Base-by-base conservation (phyloP, 257 asterid species). In the Fraxinus cuspidata region DNA sequence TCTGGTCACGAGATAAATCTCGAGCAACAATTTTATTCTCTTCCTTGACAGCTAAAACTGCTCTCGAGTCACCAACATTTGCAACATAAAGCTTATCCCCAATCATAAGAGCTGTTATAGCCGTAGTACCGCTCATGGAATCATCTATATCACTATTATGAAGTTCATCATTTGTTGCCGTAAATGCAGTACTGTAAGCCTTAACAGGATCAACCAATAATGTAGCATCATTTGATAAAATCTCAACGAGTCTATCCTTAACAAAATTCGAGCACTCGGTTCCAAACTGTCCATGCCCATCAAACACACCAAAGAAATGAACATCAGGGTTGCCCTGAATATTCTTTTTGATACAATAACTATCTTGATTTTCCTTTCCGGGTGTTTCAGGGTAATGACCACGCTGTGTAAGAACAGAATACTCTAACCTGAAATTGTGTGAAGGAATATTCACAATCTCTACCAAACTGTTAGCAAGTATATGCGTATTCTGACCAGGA, bases 61-160 rank as follows among this genome's bases (percentile, higher is more conserved):
- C 99, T 69, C 99, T 86, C 2, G 99, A 94, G 58, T 94, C 99
- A 27, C 99, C 99, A 25, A 92, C 99, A 82, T 94, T 94, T 16
- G 99, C 99, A 71, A 94, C 96, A 65, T 91, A 94, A 12, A 94
- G 80, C 89, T 77, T 90, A 79, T 94, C 87, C 79, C 96, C 99
- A 38, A 92, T 77, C 1, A 92, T 83, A 21, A 94, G 92, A 42
- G 88, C 94, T 10, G 99, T 91, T 42, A 94, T 91, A 66, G 97
- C 99, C 0, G 99, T 94, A 2, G 99, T 94, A 56, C 99, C 99
- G 85, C 97, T 92, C 99, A 94, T 92, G 40, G 97, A 84, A 85
- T 94, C 99, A 80, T 94, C 99, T 76, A 94, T 85, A 8, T 81
- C 90, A 75, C 91, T 90, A 49, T 73, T 64, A 29, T 89, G 97